Percentiles rank a stretch among this genome's conserved stretches.
Evolutionary conservation across 257 asterid species (phyloP).

Genomic region (Nicotiana obtusifolia): DNA sequence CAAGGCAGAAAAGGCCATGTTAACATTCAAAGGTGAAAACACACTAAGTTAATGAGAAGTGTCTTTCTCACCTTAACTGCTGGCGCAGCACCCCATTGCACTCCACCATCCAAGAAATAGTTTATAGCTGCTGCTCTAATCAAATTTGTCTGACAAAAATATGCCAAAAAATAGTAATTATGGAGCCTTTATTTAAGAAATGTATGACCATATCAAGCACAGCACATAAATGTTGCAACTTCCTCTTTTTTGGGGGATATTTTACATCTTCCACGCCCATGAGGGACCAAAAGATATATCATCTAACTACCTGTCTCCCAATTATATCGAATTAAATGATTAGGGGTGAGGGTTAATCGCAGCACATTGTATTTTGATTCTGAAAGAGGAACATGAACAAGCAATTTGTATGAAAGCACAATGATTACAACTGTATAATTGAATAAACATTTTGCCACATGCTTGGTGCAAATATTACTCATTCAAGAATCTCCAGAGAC

Average conservation of each 20-base stretch:
- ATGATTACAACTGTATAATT: background rate
- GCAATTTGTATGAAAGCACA: background rate
- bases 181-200: background rate
- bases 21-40: constrained; percentile 10
- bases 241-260: background rate
- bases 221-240: background rate
- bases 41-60: background rate
- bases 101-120: constrained; percentile 90
- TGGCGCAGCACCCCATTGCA: constrained; percentile 97
- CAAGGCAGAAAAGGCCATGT: constrained; percentile 15
- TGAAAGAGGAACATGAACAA: background rate
- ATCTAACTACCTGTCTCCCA: background rate
- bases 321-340: background rate
- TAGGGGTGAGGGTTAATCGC: background rate
- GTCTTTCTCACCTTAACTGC: constrained; percentile 61
- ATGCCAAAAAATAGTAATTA: constrained; percentile 3
- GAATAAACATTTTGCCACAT: background rate
- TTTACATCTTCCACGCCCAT: background rate
- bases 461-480: background rate
- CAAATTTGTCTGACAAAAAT: constrained; percentile 59
- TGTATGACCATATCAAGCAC: background rate
- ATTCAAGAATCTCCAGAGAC: background rate
- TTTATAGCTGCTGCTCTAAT: constrained; percentile 80
- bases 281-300: background rate
- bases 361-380: background rate